phyloP scores from a whole-genome alignment of 352 stramenopile species.

The Globisporangium viniferum region DNA sequence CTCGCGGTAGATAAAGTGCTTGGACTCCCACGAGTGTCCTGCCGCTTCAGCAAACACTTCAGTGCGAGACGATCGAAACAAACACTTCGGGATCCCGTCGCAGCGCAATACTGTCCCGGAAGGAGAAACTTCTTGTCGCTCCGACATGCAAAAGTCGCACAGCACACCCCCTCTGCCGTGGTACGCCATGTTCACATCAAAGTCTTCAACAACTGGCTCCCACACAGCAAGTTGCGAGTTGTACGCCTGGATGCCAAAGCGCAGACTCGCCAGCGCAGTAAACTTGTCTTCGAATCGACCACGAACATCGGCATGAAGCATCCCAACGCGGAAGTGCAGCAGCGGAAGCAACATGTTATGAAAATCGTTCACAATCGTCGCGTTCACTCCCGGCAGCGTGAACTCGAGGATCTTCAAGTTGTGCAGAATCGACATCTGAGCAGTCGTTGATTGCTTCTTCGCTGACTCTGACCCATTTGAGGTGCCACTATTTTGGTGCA shows the following conservation, averaged over 20 bases:
- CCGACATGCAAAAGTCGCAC: slow-evolving; percentile 78
- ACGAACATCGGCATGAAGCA: slow-evolving; percentile 66
- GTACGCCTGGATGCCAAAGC: slow-evolving; percentile 77
- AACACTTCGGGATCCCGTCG: slow-evolving; percentile 67
- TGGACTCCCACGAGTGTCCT: slow-evolving; percentile 65
- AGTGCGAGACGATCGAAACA: slow-evolving; percentile 65
- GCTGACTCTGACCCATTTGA: not conserved
- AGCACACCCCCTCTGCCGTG: slow-evolving; percentile 65
- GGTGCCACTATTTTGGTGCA: not conserved
- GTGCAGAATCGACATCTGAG: slow-evolving; percentile 37
- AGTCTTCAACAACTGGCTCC: slow-evolving; percentile 83
- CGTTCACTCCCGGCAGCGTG: slow-evolving; percentile 68
- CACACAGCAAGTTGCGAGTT: slow-evolving; percentile 86
- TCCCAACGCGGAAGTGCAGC: slow-evolving; percentile 67
- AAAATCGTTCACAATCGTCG: slow-evolving; percentile 84
- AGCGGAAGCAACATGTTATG: slow-evolving; percentile 85
- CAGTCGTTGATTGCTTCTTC: slow-evolving; percentile 21
- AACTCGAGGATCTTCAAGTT: slow-evolving; percentile 80
- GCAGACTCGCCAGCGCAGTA: slow-evolving; percentile 56
- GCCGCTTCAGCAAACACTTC: slow-evolving; percentile 65
- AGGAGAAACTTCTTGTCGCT: slow-evolving; percentile 58
- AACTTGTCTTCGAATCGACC: slow-evolving; percentile 61
- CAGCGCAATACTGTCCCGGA: slow-evolving; percentile 53
- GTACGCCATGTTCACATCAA: slow-evolving; percentile 72
- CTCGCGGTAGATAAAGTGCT: slow-evolving; percentile 85